Evolutionary conservation across 2,329 filamentous ascomycete genomes (phyloP), one percentile per base, ranked within the genome.

Genomic region (Talaromyces verruculosus): DNA sequence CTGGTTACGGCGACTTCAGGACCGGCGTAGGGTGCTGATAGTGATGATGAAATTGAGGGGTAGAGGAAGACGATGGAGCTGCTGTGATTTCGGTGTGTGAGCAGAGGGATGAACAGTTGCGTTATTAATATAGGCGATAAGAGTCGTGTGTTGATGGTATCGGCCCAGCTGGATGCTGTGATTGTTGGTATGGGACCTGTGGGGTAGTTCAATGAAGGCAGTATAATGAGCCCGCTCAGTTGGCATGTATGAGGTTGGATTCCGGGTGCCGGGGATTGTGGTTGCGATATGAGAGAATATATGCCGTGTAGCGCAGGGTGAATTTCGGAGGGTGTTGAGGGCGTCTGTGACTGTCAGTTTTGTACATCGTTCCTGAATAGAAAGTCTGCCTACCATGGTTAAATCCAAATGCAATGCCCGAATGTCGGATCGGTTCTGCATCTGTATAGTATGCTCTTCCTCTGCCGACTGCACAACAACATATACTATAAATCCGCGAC

Each of bases 401-500:
- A 96, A 88, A 73, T 98, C 93, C 69, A 98, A 85, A 75, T 88
- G 88, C 66, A 99, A 80, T 7, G 94, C 88, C 68, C 90, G 87
- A 69, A 98, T 90, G 75, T 98, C 95, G 6, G 88, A 84, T 68
- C 92, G 85, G n/a, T 88, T 85, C 76, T 96, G 87, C 67, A 87
- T 85, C 67, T 91, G 87, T 57, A 67, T 65, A 4, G 63, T 65
- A 25, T 67, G 65, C 25, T 67, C 61, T 45, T 67, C 65, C 43
- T 67, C 65, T 8, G 47, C 63, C 3, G 66, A 65, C 30, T 67
- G 66, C 15, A 98, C 88, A 69, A 90, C 81, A 41, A 99, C 84
- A 77, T 93, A 99, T 65, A 98, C 92, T 67, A 98, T 91, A 77
- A 96, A 98, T 4, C 95, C 95, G 69, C 93, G 88, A 67, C 93